Evolutionary conservation across 148 eudicot genomes (phyloP).

Genomic region (Rhododendron henanense): DNA sequence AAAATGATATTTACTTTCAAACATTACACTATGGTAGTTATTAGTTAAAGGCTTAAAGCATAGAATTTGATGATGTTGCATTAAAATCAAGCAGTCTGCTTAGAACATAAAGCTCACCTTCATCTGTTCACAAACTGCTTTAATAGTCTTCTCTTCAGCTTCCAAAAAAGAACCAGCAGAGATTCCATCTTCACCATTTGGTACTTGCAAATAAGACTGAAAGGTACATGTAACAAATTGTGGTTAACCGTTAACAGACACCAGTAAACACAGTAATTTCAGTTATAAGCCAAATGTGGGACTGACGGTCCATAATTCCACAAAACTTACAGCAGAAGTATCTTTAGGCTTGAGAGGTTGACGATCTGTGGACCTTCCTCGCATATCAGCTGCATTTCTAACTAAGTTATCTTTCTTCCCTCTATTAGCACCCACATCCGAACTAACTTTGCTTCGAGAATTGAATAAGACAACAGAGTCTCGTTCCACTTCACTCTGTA

Average conservation of each 20-base stretch:
- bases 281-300: no score
- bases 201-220: slow-evolving; percentile 36
- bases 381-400: slow-evolving; percentile 43
- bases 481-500: slow-evolving; percentile 47
- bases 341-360: slow-evolving; percentile 38
- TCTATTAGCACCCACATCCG: not conserved
- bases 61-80: not conserved
- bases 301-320: not conserved
- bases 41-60: not conserved
- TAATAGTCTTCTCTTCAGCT: slow-evolving; percentile 72
- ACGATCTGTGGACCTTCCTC: slow-evolving; percentile 25
- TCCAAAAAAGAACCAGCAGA: slow-evolving; percentile 52
- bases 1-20: not conserved
- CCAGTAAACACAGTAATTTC: not conserved
- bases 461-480: slow-evolving; percentile 19
- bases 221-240: not conserved
- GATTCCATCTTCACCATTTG: slow-evolving; percentile 46
- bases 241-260: not conserved
- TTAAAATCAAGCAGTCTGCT: not conserved
- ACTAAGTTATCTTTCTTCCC: not conserved
- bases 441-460: slow-evolving; percentile 27
- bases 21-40: not conserved
- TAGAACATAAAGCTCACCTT: slow-evolving; percentile 33
- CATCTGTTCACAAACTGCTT: slow-evolving; percentile 54
- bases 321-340: slow-evolving; percentile 46